Percentiles rank a stretch among this genome's conserved stretches.
phyloP scores from a whole-genome alignment of 352 stramenopile species.

The Phytophthora tentaculata region DNA sequence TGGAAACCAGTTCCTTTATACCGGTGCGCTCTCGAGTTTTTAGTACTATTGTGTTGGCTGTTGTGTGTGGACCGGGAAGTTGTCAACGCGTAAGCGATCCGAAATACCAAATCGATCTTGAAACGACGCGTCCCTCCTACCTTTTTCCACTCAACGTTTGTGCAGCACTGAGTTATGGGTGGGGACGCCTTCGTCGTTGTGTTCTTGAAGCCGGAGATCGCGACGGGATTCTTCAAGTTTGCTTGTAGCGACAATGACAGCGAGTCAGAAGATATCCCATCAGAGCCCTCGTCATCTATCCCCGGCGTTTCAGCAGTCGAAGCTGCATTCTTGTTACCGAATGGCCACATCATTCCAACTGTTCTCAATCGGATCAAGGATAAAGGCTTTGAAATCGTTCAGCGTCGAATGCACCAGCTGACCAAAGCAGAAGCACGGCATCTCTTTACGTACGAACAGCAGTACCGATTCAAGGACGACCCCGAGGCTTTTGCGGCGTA shows the following conservation, averaged over 20 bases:
- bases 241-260: constrained; percentile 5
- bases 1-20: constrained; percentile 26
- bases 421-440: constrained; percentile 43
- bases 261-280: neutral
- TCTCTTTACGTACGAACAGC: constrained; percentile 42
- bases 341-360: constrained; percentile 47
- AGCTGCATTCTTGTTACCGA: constrained; percentile 44
- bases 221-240: constrained; percentile 58
- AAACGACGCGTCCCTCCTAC: constrained; percentile 29
- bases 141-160: neutral
- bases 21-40: no score
- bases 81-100: constrained; percentile 10
- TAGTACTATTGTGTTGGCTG: neutral
- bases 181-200: constrained; percentile 49
- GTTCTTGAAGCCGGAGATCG: constrained; percentile 70
- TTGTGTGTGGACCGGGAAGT: neutral
- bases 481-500: constrained; percentile 44
- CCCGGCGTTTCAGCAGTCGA: constrained; percentile 47
- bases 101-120: constrained; percentile 17
- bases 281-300: constrained; percentile 26
- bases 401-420: constrained; percentile 47
- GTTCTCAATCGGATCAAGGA: constrained; percentile 51
- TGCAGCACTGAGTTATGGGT: constrained; percentile 10
- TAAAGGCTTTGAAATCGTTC: constrained; percentile 62
- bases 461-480: constrained; percentile 39